Percentiles rank a stretch among this genome's conserved stretches.
phyloP scores from a whole-genome alignment of 1,284 basidiomycete genomes.

The Trichosporon asahii region DNA sequence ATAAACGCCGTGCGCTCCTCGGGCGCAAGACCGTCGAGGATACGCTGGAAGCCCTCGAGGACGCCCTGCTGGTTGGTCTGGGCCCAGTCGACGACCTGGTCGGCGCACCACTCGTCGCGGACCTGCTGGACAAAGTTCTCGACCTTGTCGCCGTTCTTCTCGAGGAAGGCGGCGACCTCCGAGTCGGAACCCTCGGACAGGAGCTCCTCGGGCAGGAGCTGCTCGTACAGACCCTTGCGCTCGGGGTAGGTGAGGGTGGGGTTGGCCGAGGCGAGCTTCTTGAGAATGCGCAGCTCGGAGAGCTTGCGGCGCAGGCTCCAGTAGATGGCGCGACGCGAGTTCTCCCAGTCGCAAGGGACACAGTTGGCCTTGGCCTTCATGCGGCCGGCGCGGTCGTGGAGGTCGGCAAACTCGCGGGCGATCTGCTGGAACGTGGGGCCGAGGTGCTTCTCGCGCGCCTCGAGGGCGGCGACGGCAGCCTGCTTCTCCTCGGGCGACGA shows the following conservation, averaged over 20 bases:
- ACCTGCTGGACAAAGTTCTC: conserved; percentile 41
- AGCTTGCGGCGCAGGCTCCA: conserved; percentile 74
- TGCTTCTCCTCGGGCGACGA: conserved; percentile 71
- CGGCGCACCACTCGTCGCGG: conserved; percentile 44
- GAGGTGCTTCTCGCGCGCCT: conserved; percentile 75
- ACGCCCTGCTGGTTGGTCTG: conserved; percentile 47
- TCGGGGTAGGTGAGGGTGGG: conserved; percentile 47
- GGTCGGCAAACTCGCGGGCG: conserved; percentile 90
- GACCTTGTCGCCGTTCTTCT: conserved; percentile 40
- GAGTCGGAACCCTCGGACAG: conserved; percentile 25
- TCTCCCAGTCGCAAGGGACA: conserved; percentile 76
- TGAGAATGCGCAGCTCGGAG: conserved; percentile 53
- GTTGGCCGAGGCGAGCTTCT: conserved; percentile 50
- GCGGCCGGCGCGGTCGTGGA: conserved; percentile 85
- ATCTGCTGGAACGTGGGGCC: conserved; percentile 90
- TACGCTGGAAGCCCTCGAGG: conserved; percentile 44
- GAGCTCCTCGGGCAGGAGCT: conserved; percentile 43
- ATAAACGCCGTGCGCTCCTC: conserved; percentile 67
- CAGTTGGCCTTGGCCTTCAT: conserved; percentile 98
- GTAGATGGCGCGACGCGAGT: conserved; percentile 90
- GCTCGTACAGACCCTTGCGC: conserved; percentile 41
- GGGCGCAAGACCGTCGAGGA: conserved; percentile 62
- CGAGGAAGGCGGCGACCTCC: conserved; percentile 50
- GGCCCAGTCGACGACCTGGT: conserved; percentile 44
- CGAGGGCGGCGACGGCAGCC: conserved; percentile 64